A percentile compares a stretch with the other conserved stretches of the same genome.
Evolutionary conservation across 129 eudicot genomes (phyloP).

Genomic region (Arctium lappa): DNA sequence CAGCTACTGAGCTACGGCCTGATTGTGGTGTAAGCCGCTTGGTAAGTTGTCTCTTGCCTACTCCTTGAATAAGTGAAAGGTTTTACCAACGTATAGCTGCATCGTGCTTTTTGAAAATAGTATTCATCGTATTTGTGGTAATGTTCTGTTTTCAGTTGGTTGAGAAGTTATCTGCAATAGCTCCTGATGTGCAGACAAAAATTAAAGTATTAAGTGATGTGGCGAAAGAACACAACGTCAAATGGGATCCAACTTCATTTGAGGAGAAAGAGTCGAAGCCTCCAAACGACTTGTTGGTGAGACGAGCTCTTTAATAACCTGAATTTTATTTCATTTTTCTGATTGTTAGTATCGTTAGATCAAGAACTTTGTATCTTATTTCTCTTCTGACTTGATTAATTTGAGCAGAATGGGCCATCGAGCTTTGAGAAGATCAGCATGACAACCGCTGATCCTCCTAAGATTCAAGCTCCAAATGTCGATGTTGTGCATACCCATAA

Average conservation of each 20-base stretch:
- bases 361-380: neutral
- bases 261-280: constrained; percentile 61
- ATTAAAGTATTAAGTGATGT: constrained; percentile 57
- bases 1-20: constrained; percentile 86
- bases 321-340: neutral
- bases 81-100: neutral
- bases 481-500: constrained; percentile 32
- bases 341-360: neutral
- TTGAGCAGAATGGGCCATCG: constrained; percentile 60
- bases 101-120: neutral
- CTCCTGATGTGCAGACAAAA: constrained; percentile 80
- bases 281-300: constrained; percentile 64
- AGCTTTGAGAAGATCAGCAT: constrained; percentile 38
- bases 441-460: constrained; percentile 43
- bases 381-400: neutral
- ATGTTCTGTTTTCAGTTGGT: constrained; percentile 59
- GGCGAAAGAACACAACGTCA: constrained; percentile 78
- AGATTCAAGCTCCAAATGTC: constrained; percentile 28
- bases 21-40: constrained; percentile 75
- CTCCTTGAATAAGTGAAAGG: neutral
- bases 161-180: constrained; percentile 81
- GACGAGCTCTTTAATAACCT: neutral
- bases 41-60: constrained; percentile 41
- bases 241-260: constrained; percentile 73
- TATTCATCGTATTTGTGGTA: neutral